phyloP scores from a whole-genome alignment of 495 filamentous ascomycete genomes.

The Tuber melanosporum region DNA sequence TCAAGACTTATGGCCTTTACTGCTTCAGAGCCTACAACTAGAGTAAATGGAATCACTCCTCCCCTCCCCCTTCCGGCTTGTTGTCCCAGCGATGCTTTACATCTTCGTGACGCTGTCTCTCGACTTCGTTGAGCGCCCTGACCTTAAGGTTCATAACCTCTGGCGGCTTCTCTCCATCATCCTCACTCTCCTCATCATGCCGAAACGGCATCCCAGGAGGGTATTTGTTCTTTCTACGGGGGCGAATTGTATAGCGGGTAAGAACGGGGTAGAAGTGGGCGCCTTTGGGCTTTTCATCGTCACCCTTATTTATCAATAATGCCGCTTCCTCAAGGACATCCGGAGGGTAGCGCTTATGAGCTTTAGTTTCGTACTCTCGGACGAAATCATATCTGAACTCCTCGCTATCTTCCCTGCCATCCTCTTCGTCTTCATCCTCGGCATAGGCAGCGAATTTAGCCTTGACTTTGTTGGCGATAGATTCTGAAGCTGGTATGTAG shows the following conservation, averaged over 20 bases:
- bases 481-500: conserved; percentile 28
- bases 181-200: conserved; percentile 46
- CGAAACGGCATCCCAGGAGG: conserved; percentile 38
- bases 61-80: conserved; percentile 15
- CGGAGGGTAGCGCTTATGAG: conserved; percentile 51
- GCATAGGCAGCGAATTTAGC: conserved; percentile 66
- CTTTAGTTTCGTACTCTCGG: conserved; percentile 79
- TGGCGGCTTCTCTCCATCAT: conserved; percentile 39
- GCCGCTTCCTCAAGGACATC: conserved; percentile 54
- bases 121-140: conserved; percentile 34
- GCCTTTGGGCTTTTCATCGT: conserved; percentile 47
- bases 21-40: background rate
- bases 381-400: conserved; percentile 68
- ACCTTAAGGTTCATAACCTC: conserved; percentile 41
- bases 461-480: conserved; percentile 53
- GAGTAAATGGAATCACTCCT: conserved; percentile 16
- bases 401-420: conserved; percentile 51
- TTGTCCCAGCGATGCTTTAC: conserved; percentile 42
- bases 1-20: background rate
- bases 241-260: conserved; percentile 55
- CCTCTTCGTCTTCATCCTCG: conserved; percentile 58
- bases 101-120: conserved; percentile 44
- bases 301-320: conserved; percentile 47
- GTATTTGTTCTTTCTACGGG: conserved; percentile 51
- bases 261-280: conserved; percentile 89